Evolutionary conservation across 805 yeast genomes (phyloP).

Genomic region (Yamadazyma endophytica): DNA sequence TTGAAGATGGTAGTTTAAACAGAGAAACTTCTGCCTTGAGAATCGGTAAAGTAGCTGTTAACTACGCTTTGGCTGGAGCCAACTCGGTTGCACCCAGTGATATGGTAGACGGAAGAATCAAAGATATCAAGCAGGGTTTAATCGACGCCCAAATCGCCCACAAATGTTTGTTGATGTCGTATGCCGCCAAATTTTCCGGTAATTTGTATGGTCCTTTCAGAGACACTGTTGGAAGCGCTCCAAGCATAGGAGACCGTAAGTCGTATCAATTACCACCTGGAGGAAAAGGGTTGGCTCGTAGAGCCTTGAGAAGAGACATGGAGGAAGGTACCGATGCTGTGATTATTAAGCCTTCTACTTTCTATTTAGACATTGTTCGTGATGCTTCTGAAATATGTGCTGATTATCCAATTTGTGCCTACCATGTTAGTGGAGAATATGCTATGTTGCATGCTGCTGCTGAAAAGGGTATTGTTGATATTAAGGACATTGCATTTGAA

Average conservation of each 20-base stretch:
- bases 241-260: conserved; percentile 86
- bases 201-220: conserved; percentile 94
- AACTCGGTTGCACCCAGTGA: conserved; percentile 95
- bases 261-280: conserved; percentile 92
- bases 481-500: conserved; percentile 79
- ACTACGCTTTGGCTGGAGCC: conserved; percentile 95
- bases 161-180: conserved; percentile 84
- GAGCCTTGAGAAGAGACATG: conserved; percentile 84
- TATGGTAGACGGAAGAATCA: conserved; percentile 94
- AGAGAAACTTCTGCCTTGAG: conserved; percentile 72
- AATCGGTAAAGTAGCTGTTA: conserved; percentile 90
- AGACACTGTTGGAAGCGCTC: conserved; percentile 93
- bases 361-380: conserved; percentile 84
- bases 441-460: conserved; percentile 99
- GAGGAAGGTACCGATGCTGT: conserved; percentile 94
- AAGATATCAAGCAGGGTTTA: conserved; percentile 81
- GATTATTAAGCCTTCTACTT: conserved; percentile 93
- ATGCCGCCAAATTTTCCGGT: conserved; percentile 92
- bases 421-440: conserved; percentile 95
- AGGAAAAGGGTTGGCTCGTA: conserved; percentile 88
- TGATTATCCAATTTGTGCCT: conserved; percentile 88
- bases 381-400: conserved; percentile 81
- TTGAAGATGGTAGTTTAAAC: conserved; percentile 82
- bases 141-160: conserved; percentile 81
- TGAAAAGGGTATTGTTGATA: conserved; percentile 86